Evolutionary conservation across 2,329 filamentous ascomycete genomes (phyloP), one percentile per base, ranked within the genome.

Genomic region (Seiridium cupressi): DNA sequence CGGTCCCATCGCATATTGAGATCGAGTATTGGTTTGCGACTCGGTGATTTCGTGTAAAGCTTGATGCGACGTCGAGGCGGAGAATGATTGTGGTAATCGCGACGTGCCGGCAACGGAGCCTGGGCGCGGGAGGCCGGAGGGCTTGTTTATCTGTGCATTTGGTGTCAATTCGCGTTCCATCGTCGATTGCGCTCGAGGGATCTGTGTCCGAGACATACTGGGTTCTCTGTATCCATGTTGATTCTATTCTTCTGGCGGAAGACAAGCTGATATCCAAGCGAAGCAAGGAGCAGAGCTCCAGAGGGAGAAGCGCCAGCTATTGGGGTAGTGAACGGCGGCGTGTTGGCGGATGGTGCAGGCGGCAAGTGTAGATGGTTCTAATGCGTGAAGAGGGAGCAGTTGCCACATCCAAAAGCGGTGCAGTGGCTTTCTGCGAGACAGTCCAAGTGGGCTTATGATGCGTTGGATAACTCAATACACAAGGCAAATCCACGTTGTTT

Each of bases 1-100:
- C 40, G 78, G 74, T 57, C 76, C 76, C 44, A 76, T 76, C 0
- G 78, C 70, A 1, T 74, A 71, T 55, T 80, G 81, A 9, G 74
- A 71, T 55, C 85, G 81, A 48, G 80, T 72, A 69, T 89, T 89
- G 73, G 76, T 78, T 67, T 88, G 84, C n/a, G 85, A 87, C 6
- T 87, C 83, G 67, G 77, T 81, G 65, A 85, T 81, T 68, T 88
- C 85, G 8, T 79, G 72, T 13, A 88, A 77, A 3, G 75, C 74
- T 60, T 66, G 69, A 44, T 58, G 66, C 51, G 70, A 73, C 31
- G 51, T 48, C 9, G 68, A 57, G 11, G 63, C 68, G 7, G 68
- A 62, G 46, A 66, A 60, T 38, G 65, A 53, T 13, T 61, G 51
- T 32, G 68, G 66, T 47, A 72, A 66, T 49, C 63, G 68, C 34